A percentile compares a stretch with the other conserved stretches of the same genome.
Conservation (phyloP, 306 rosid genomes). For the Pterocarpus macrocarpus region DNA sequence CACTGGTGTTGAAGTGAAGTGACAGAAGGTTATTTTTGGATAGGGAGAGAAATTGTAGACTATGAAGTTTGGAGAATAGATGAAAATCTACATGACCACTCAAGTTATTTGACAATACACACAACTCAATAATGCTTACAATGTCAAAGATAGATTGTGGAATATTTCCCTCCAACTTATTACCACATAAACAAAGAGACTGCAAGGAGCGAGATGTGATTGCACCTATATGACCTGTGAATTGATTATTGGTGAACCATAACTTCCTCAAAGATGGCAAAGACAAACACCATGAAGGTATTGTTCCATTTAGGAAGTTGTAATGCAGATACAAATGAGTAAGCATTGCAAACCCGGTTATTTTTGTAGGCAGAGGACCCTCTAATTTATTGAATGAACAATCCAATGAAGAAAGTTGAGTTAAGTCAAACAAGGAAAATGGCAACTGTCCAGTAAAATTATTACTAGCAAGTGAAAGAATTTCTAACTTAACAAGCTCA, state of each 20-base stretch:
- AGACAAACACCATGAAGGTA: constrained; percentile 18
- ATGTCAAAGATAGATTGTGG: constrained; percentile 13
- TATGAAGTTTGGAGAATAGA: not conserved
- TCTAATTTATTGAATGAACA: not conserved
- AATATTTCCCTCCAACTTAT: constrained; percentile 4
- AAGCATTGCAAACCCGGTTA: not conserved
- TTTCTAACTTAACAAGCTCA: too few relatives aligned
- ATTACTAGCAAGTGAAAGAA: too few relatives aligned
- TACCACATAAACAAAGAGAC: not conserved
- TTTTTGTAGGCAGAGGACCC: not conserved
- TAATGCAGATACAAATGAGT: not conserved
- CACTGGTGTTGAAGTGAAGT: too few relatives aligned
- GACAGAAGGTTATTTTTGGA: not conserved
- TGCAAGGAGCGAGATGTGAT: not conserved
- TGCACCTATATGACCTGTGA: not conserved
- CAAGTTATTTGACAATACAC: not conserved
- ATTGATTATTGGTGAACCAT: not conserved
- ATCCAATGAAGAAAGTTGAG: not conserved
- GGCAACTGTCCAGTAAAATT: not conserved
- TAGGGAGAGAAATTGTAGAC: not conserved
- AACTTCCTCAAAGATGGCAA: not conserved
- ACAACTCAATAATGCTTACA: not conserved
- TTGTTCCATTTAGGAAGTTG: not conserved
- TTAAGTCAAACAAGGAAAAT: not conserved
- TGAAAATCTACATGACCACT: not conserved